phyloP scores from a whole-genome alignment of 2,329 filamentous ascomycete genomes.

The Didymella glomerata region DNA sequence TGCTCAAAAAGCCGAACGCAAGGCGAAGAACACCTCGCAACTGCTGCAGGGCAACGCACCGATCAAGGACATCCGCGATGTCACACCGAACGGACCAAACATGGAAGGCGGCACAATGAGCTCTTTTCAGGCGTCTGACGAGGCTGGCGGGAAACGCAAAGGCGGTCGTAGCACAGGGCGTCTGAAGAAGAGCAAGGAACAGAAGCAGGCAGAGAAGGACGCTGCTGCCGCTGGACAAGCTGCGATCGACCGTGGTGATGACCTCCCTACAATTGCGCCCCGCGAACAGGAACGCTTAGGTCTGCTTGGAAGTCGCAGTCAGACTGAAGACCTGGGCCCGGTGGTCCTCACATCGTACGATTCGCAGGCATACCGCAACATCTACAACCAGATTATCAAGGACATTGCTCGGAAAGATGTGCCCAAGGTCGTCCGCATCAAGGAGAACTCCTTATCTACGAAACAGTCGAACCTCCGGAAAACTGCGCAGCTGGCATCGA shows the following conservation, averaged over 20 bases:
- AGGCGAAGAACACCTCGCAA: constrained; percentile 87
- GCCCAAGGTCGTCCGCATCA: constrained; percentile 89
- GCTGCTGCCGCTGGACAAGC: constrained; percentile 88
- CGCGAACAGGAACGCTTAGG: constrained; percentile 64
- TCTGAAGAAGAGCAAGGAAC: constrained; percentile 86
- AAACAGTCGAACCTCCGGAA: constrained; percentile 97
- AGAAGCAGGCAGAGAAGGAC: constrained; percentile 74
- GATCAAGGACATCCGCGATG: constrained; percentile 74
- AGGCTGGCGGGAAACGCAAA: constrained; percentile 59
- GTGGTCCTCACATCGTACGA: constrained; percentile 66
- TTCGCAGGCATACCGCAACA: constrained; percentile 93
- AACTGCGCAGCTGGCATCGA: constrained; percentile 94
- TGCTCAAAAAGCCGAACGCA: constrained; percentile 89
- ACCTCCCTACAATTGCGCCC: constrained; percentile 68
- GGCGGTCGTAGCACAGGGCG: constrained; percentile 66
- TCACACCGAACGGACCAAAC: constrained; percentile 78
- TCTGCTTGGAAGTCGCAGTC: constrained; percentile 53
- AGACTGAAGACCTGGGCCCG: constrained; percentile 59
- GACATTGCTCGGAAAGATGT: constrained; percentile 94
- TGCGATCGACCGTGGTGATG: constrained; percentile 79
- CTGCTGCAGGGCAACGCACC: constrained; percentile 83
- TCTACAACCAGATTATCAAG: constrained; percentile 97
- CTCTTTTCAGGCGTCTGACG: constrained; percentile 77
- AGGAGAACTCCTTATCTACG: constrained; percentile 82
- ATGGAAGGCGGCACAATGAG: constrained; percentile 86